Evolutionary conservation across 225 moss, liverwort and hornwort species (phyloP), one percentile per base, ranked within the genome.

Genomic region (Lunularia cruciata): DNA sequence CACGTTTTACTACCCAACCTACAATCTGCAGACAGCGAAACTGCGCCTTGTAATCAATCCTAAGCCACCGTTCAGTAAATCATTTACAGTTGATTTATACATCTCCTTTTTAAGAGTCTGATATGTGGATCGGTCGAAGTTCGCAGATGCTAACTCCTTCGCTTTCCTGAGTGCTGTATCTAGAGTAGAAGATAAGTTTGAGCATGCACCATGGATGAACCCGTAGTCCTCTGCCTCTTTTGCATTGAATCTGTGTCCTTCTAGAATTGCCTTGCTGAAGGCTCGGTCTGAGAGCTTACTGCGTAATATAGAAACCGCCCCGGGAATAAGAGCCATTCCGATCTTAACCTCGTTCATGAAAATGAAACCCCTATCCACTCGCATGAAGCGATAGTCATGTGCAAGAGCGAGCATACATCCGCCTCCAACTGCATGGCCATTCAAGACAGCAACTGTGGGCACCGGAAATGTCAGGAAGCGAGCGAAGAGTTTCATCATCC

Each of bases 271-370:
- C 10, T 57, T 57, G 30, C 28, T 28, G 33, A 57, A 57, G 2
- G 57, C 28, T 8, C n/a, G 57, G 4, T 33, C 28, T 33, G 57
- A 28, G 9, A 57, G 11, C 33, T 57, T 57, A 27, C 57, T 28
- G 14, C 57, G 57, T 5, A 57, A 14, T 22, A 57, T 57, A 27
- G 57, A 22, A 4, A 57, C 33, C 57, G 57, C 57, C 9, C 57
- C 57, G 28, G 57, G 57, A 28, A 57, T 33, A 14, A 57, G 57
- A 57, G 57, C 25, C 57, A 57, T 30, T 0, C 14, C 13, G 4
- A 57, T 28, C 10, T 11, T 8, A 4, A 57, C 57, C 57, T 57
- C 57, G 33, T 57, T 57, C 57, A 57, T 57, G 57, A 57, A 57
- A 15, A 57, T 57, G 30, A 57, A 33, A 28, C 57, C 26, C 15